A percentile compares a stretch with the other conserved stretches of the same genome.
Evolutionary conservation across 176 grass and related monocot species (phyloP).

Genomic region (Oryza rufipogon): DNA sequence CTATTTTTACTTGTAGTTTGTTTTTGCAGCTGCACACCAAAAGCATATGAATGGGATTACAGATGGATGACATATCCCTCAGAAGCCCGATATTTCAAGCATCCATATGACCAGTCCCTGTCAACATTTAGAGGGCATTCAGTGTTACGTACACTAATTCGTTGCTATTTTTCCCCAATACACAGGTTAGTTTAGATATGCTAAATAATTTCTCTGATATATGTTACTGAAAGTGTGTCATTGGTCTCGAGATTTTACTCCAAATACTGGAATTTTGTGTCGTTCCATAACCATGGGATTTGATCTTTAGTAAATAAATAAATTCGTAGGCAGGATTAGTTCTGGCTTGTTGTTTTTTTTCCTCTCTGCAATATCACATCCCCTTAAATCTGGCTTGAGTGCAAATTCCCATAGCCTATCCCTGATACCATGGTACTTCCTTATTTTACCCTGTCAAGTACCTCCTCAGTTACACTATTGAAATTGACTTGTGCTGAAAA

Average conservation of each 20-base stretch:
- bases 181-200: conserved; percentile 43
- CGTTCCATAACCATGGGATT: neutral
- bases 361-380: neutral
- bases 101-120: conserved; percentile 63
- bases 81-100: conserved; percentile 53
- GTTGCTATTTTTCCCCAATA: conserved; percentile 75
- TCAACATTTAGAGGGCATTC: conserved; percentile 79
- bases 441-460: neutral
- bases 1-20: neutral
- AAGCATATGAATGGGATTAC: conserved; percentile 59
- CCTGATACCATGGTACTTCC: neutral
- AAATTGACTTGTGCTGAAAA: too few species aligned
- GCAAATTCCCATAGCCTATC: too few species aligned
- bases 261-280: neutral
- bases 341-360: neutral
- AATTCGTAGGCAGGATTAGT: neutral
- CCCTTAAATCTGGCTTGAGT: neutral
- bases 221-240: neutral
- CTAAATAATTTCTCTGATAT: neutral
- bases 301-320: conserved; percentile 8
- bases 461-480: too few species aligned
- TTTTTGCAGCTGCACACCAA: conserved; percentile 46
- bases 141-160: conserved; percentile 66
- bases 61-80: conserved; percentile 67
- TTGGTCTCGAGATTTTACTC: neutral